Evolutionary conservation across 2,329 filamentous ascomycete species (phyloP), one percentile per base, ranked within the genome.

Genomic region (Epicoccum sorghinum): DNA sequence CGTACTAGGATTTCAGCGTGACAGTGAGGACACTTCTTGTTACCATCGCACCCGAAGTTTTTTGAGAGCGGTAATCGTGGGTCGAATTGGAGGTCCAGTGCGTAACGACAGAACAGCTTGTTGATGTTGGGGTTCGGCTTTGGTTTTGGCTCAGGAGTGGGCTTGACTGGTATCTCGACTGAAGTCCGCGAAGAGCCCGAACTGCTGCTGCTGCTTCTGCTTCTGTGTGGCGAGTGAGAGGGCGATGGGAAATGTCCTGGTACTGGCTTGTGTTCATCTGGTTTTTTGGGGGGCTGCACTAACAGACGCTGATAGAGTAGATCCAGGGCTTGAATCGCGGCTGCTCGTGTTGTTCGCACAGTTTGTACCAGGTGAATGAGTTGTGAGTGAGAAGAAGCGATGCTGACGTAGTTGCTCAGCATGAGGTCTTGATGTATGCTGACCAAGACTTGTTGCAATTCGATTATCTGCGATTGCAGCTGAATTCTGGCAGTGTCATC

Each of bases 401-500:
- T 60, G 3, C 60, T 45, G 4, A 60, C 46, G 14, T 69, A 67
- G 3, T 63, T 60, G 55, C 64, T 60, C 10, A 68, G 39, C 8
- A 65, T 55, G 18, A 65, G 51, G 14, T 71, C 69, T 49, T 70
- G 64, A 27, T 71, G 68, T 30, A 70, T 68, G 14, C 48, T 58
- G 25, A 73, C 55, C 5, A 71, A 56, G 0, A 64, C 65, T 47
- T 67, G 65, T 46, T 73, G 70, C 8, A 74, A 52, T 4, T 62
- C 51, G 43, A 73, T 72, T 32, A 73, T 70, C 32, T 74, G 70
- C 1, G 65, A 53, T 32, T 73, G 70, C 1, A 74, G 61, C 33
- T 72, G 67, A 25, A 58, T 68, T 33, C 67, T 69, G 3, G 68
- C 58, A 10, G 65, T 62, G 67, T 68, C 57, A 37, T 73, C 71